These are phyloP conservation scores for Termitomyces sp. DNA, from an alignment of 768 basidiomycete species.

Conservation along the genomic window DNA sequence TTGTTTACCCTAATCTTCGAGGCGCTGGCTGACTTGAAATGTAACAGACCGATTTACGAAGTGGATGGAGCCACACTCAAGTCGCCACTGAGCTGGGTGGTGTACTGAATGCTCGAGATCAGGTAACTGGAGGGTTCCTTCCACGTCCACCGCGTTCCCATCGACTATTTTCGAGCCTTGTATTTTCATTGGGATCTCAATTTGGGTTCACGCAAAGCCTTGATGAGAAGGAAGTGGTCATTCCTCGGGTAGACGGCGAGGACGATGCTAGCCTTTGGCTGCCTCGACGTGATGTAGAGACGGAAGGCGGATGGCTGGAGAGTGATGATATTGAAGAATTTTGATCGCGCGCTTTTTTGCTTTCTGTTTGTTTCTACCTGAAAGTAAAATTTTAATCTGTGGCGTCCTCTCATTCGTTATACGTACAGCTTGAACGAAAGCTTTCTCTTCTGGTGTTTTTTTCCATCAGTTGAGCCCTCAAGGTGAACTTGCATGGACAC, in stretches of 20 bases:
- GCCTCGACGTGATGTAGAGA: constrained; percentile 24
- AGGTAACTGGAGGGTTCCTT: constrained; percentile 8
- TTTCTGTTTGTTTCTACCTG: not conserved
- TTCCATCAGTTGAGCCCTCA: no score
- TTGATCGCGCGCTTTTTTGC: constrained; percentile 14
- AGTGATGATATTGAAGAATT: constrained; percentile 59
- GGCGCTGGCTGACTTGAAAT: constrained; percentile 14
- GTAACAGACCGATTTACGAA: constrained; percentile 16
- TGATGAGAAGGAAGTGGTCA: constrained; percentile 28
- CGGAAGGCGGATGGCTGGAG: constrained; percentile 50
- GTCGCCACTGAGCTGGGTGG: constrained; percentile 58
- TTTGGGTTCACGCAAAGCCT: constrained; percentile 27
- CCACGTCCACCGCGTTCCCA: constrained; percentile 32
- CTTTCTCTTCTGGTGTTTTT: no score
- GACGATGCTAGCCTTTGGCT: constrained; percentile 24
- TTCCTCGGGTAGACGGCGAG: constrained; percentile 12
- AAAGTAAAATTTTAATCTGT: not conserved
- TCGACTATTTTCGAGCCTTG: constrained; percentile 47
- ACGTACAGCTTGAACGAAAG: no score
- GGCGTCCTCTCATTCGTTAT: no score
- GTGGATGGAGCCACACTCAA: constrained; percentile 49
- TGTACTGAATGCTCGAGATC: constrained; percentile 48
- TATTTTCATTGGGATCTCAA: constrained; percentile 36
- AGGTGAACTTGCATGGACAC: not conserved
- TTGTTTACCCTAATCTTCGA: not conserved